Evolutionary conservation across 2,329 filamentous ascomycete species (phyloP).

Genomic region (Ascosphaera pollenicola): DNA sequence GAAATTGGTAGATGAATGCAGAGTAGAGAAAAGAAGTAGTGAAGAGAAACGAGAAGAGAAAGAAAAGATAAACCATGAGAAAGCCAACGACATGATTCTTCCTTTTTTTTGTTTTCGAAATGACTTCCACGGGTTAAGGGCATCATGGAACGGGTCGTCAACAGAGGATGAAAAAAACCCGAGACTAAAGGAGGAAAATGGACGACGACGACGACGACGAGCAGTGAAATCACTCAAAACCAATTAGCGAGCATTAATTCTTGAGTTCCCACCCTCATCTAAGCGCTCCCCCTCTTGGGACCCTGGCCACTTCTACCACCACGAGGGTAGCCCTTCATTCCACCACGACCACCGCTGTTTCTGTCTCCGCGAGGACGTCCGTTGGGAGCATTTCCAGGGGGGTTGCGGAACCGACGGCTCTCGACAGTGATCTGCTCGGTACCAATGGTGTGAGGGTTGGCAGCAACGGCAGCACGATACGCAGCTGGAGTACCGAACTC

Average conservation of each 20-base stretch:
- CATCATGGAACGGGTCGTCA: slow-evolving; percentile 15
- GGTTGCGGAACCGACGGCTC: slow-evolving; percentile 70
- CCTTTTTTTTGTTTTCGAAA: slow-evolving; percentile 15
- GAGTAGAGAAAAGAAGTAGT: slow-evolving; percentile 7
- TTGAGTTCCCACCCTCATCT: slow-evolving; percentile 23
- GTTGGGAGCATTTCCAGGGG: too few species aligned
- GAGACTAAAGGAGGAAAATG: slow-evolving; percentile 4
- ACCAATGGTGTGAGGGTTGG: slow-evolving; percentile 70
- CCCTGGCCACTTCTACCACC: slow-evolving; percentile 48
- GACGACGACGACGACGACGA: slow-evolving; percentile 2
- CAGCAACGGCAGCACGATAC: slow-evolving; percentile 61
- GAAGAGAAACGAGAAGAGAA: slow-evolving; percentile 6
- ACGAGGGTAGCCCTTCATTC: slow-evolving; percentile 38
- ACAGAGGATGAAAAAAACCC: slow-evolving; percentile 6
- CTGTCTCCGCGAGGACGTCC: slow-evolving; percentile 49
- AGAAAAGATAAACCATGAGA: slow-evolving; percentile 11
- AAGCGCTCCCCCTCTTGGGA: slow-evolving; percentile 21
- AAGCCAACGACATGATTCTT: slow-evolving; percentile 11
- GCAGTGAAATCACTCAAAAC: neutral
- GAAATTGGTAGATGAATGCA: slow-evolving; percentile 6
- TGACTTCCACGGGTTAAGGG: slow-evolving; percentile 20
- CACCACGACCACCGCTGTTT: slow-evolving; percentile 36
- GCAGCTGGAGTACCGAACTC: slow-evolving; percentile 67
- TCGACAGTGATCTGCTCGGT: slow-evolving; percentile 70
- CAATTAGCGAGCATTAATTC: neutral